Percentiles rank a stretch among this genome's conserved stretches.
Conservation (phyloP, 1,284 basidiomycete genomes). For the Apiotrichum porosum region DNA sequence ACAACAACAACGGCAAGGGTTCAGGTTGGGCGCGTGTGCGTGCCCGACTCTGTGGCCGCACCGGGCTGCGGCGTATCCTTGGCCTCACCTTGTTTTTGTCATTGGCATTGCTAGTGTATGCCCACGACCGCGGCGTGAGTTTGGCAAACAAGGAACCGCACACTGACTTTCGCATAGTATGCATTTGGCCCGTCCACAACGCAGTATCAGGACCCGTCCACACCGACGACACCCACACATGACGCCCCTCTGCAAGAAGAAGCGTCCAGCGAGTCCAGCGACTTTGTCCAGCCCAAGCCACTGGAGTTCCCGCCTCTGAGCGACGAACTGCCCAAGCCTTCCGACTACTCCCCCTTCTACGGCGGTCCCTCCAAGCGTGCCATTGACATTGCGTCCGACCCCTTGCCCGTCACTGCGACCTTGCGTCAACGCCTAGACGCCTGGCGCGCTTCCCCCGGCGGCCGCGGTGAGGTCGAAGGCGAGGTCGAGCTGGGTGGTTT, state of each 20-base stretch:
- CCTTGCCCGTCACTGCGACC: constrained; percentile 45
- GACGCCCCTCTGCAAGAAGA: background rate
- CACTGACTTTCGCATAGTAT: background rate
- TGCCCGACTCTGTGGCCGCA: background rate
- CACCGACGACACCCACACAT: too few relatives aligned
- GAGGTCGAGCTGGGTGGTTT: constrained; percentile 46
- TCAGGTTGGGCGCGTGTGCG: background rate
- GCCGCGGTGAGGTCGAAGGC: constrained; percentile 34
- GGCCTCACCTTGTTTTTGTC: background rate
- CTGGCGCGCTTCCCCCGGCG: constrained; percentile 49
- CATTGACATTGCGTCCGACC: constrained; percentile 44
- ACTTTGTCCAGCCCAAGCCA: background rate
- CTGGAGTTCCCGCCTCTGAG: background rate
- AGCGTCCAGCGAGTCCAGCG: background rate
- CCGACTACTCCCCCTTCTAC: constrained; percentile 14
- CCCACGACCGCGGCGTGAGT: background rate
- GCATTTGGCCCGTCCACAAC: background rate
- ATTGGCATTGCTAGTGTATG: background rate
- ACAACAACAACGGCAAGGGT: too few relatives aligned
- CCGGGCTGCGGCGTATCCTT: background rate
- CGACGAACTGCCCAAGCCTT: background rate
- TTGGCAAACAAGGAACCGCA: background rate
- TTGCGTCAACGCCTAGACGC: constrained; percentile 46
- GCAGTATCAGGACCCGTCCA: background rate
- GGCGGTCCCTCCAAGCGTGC: constrained; percentile 13